Percentiles rank a stretch among this genome's conserved stretches.
Conservation (phyloP, 2,329 filamentous ascomycete genomes). For the Neospermospora avenae region DNA sequence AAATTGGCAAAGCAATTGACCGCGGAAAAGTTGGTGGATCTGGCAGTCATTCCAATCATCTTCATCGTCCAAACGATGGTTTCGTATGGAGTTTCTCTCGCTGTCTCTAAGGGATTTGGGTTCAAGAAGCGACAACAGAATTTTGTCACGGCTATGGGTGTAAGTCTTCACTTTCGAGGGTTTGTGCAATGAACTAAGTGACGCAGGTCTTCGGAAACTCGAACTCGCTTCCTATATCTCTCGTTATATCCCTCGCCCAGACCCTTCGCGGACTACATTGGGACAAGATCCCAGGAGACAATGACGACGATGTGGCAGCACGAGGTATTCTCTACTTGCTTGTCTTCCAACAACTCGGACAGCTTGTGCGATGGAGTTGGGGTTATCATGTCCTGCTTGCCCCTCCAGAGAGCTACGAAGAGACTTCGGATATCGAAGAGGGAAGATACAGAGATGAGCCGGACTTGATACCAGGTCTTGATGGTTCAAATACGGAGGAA, state of each 20-base stretch:
- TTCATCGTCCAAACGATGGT: constrained; percentile 85
- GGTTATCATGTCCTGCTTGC: constrained; percentile 94
- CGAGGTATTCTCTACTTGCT: constrained; percentile 92
- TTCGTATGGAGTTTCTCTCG: constrained; percentile 73
- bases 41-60: constrained; percentile 93
- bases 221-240: constrained; percentile 93
- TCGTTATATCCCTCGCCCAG: constrained; percentile 89
- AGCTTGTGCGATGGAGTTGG: constrained; percentile 96
- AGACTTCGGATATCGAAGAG: constrained; percentile 37
- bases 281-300: constrained; percentile 87
- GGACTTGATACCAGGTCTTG: constrained; percentile 47
- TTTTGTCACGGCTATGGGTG: constrained; percentile 94
- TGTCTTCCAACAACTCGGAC: constrained; percentile 96
- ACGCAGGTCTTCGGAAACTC: constrained; percentile 87
- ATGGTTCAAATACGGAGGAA: constrained; percentile 42
- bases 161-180: constrained; percentile 37
- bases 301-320: constrained; percentile 90
- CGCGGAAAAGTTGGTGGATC: constrained; percentile 81
- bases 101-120: constrained; percentile 70
- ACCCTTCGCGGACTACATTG: constrained; percentile 91
- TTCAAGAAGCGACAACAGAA: constrained; percentile 85
- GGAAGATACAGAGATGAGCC: constrained; percentile 55
- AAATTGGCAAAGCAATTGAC: constrained; percentile 94
- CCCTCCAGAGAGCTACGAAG: constrained; percentile 67
- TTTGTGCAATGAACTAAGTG: constrained; percentile 14